A percentile compares a stretch with the other conserved stretches of the same genome.
Conservation (phyloP, 1,284 basidiomycete genomes). For the Exobasidium rhododendri region DNA sequence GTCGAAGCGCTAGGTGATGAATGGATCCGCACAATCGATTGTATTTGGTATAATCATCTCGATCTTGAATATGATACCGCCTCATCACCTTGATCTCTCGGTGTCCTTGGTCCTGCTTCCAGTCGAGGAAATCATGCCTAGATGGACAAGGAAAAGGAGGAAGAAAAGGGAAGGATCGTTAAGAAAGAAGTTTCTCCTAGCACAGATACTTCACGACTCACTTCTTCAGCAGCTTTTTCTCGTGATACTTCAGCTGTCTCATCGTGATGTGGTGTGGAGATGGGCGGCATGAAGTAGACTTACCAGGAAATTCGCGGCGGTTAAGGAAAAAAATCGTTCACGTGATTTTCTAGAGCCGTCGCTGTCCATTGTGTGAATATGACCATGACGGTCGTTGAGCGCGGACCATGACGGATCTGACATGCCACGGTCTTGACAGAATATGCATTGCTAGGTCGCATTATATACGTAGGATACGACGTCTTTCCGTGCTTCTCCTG, state of each 20-base stretch:
- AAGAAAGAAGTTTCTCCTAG: background rate
- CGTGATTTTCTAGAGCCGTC: no score
- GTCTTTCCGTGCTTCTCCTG: no score
- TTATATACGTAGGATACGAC: no score
- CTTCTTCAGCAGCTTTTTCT: conserved; percentile 55
- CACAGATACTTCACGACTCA: conserved; percentile 20
- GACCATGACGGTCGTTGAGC: no score
- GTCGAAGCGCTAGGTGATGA: conserved; percentile 77
- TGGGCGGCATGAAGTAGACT: no score
- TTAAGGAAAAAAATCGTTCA: no score
- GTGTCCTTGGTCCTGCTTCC: conserved; percentile 90
- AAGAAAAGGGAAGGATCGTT: background rate
- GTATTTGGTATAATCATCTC: conserved; percentile 90
- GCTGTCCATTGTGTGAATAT: no score
- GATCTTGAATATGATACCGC: conserved; percentile 70
- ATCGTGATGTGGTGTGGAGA: no score
- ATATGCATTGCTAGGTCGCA: no score
- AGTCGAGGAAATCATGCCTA: conserved; percentile 63
- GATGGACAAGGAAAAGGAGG: conserved; percentile 6
- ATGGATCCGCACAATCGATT: conserved; percentile 90
- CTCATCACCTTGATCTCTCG: conserved; percentile 94
- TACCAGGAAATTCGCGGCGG: no score
- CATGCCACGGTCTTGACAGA: no score
- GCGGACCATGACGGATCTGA: no score
- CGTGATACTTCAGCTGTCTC: conserved; percentile 53